Percentiles rank a stretch among this genome's conserved stretches.
Conservation (phyloP, 2,329 filamentous ascomycete genomes). For the Pseudogymnoascus sp. region DNA sequence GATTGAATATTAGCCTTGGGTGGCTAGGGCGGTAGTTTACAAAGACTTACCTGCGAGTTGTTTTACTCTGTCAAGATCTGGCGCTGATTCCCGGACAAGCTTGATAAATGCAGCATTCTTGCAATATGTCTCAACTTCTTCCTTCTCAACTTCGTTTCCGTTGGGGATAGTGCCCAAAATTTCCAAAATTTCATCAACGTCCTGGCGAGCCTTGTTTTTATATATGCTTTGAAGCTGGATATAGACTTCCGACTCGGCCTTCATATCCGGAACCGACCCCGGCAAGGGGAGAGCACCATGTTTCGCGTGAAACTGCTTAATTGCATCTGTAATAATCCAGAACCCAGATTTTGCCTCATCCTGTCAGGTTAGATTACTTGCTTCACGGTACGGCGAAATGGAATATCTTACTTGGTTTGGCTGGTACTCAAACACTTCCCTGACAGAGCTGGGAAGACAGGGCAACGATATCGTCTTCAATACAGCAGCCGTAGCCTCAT, state of each 20-base stretch:
- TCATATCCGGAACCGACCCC: slow-evolving; percentile 92
- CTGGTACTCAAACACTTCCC: slow-evolving; percentile 68
- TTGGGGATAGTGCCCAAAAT: slow-evolving; percentile 46
- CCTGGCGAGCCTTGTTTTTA: slow-evolving; percentile 74
- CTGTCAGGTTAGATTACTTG: slow-evolving; percentile 13
- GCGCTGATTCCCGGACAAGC: slow-evolving; percentile 50
- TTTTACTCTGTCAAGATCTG: background rate
- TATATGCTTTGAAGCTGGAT: slow-evolving; percentile 87
- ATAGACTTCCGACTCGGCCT: slow-evolving; percentile 84
- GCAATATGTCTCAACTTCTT: slow-evolving; percentile 85
- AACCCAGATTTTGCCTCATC: slow-evolving; percentile 55
- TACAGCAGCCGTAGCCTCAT: slow-evolving; percentile 81
- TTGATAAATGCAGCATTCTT: slow-evolving; percentile 92
- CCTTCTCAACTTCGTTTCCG: slow-evolving; percentile 50
- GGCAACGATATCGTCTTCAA: slow-evolving; percentile 73
- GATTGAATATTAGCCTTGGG: slow-evolving; percentile 12
- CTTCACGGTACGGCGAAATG: background rate
- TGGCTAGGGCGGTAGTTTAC: background rate
- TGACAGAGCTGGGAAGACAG: slow-evolving; percentile 58
- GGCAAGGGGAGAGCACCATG: slow-evolving; percentile 72
- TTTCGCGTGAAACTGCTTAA: slow-evolving; percentile 66
- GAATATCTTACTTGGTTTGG: slow-evolving; percentile 37
- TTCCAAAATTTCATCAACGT: slow-evolving; percentile 64
- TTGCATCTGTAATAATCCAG: slow-evolving; percentile 79
- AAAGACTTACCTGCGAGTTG: slow-evolving; percentile 5